Base-by-base conservation (phyloP, 1,139 yeast genomes). In the Taphrina flavorubra region DNA sequence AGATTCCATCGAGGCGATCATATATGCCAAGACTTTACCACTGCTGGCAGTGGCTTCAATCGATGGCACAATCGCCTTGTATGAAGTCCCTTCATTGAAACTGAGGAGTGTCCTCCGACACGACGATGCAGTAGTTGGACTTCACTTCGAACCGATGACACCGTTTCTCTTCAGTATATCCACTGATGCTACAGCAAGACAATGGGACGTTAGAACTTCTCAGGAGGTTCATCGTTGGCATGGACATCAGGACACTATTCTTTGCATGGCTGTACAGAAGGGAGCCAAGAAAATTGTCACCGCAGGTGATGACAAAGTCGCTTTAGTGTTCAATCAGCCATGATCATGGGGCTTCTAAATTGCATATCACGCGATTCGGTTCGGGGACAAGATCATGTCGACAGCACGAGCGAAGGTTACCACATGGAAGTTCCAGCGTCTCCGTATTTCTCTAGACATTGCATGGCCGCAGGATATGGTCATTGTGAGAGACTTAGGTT, bases 281-380 rank as follows among this genome's bases (percentile, higher is more conserved):
- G 80, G 84, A 58, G 92, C 90, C 53, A 83, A 83, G 69, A 87
- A 88, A 76, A 76, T 95, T 64, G 84, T 92, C 53, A 90, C 97
- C 37, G 99, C 97, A n/a, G 98, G 98, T 72, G 99, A 94, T 77
- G 99, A 94, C 78, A 97, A 97, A 73, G 97, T 94, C 46, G 86
- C 96, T 7, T 81, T 94, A 73, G 85, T 94, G 20, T 73, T 63
- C 55, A 53, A 40, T 10, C 55, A 20, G 34, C 16, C 37, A 49
- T 49, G 34, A 44, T n/a, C 42, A 39, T 14, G 14, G 6, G 6
- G 11, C 14, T 10, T 14, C 6, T 7, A 39, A 6, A 2, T 10
- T 10, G 3, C 42, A 39, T 25, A 25, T 25, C 4, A 25, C 31
- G 4, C 31, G 31, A 25, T 4, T 4, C 31, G 31, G 31, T 4